Conservation (phyloP, 306 rosid species). For the Dryas drummondii region DNA sequence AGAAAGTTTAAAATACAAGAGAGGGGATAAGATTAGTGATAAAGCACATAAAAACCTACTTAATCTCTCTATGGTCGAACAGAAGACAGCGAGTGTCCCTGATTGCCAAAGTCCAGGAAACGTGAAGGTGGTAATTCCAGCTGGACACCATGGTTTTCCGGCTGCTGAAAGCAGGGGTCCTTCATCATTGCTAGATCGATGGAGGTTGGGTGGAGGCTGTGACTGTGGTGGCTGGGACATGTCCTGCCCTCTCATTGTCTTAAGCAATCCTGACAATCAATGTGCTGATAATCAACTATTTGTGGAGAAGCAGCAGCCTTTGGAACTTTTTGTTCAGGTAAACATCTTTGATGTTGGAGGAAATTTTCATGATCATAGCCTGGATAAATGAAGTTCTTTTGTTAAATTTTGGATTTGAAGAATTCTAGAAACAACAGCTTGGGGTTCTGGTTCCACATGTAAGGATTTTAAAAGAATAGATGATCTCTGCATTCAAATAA, state of each 20-base stretch:
- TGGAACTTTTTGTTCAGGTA: constrained; percentile 87
- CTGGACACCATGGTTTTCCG: constrained; percentile 81
- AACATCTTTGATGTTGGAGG: constrained; percentile 14
- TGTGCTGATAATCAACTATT: constrained; percentile 46
- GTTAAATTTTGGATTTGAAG: constrained; percentile 6
- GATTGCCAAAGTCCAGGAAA: constrained; percentile 50
- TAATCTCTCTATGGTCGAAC: constrained; percentile 45
- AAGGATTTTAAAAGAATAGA: not conserved
- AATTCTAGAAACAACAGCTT: not conserved
- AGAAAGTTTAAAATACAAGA: constrained; percentile 56
- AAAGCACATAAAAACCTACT: constrained; percentile 35
- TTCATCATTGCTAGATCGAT: constrained; percentile 72
- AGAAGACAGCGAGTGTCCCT: constrained; percentile 31
- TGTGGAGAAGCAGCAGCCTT: constrained; percentile 48
- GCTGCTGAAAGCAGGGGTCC: constrained; percentile 59
- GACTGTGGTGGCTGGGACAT: constrained; percentile 99
- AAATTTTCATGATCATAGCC: constrained; percentile 26
- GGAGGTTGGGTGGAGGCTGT: constrained; percentile 90
- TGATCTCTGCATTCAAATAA: not conserved
- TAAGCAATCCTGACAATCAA: constrained; percentile 63
- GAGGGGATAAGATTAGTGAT: constrained; percentile 32
- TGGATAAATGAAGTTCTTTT: not conserved
- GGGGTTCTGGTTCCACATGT: constrained; percentile 1
- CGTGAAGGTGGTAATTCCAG: constrained; percentile 72
- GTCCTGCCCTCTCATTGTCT: constrained; percentile 83